Percentiles rank a stretch among this genome's conserved stretches.
Conservation (phyloP, 2,329 filamentous ascomycete species). For the Colletotrichum viniferum region DNA sequence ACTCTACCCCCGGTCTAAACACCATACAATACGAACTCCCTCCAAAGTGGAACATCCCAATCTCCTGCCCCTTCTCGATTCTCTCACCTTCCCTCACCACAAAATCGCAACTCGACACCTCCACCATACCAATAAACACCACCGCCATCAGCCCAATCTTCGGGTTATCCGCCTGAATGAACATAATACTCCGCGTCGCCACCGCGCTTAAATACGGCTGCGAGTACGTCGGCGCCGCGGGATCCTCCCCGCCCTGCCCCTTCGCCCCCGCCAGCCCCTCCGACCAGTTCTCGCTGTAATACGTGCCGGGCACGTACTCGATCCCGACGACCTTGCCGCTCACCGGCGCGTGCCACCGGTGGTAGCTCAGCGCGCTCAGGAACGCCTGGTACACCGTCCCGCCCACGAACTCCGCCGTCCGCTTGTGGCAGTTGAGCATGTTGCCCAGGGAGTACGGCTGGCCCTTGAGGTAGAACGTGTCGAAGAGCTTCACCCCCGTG, state of each 20-base stretch:
- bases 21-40: conserved; percentile 73
- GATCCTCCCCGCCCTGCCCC: conserved; percentile 15
- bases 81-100: conserved; percentile 69
- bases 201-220: conserved; percentile 71
- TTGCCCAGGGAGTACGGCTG: conserved; percentile 70
- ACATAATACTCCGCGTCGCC: conserved; percentile 73
- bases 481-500: conserved; percentile 55
- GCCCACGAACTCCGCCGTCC: conserved; percentile 59
- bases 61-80: conserved; percentile 71
- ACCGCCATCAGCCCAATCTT: conserved; percentile 73
- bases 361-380: conserved; percentile 69
- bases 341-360: conserved; percentile 75
- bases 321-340: conserved; percentile 63
- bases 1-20: conserved; percentile 61
- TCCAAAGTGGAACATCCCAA: conserved; percentile 84
- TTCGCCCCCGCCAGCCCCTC: conserved; percentile 30
- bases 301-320: conserved; percentile 66
- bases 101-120: conserved; percentile 76
- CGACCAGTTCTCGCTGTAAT: conserved; percentile 64
- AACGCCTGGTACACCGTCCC: conserved; percentile 76
- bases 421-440: conserved; percentile 63
- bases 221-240: conserved; percentile 33
- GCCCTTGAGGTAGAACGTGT: conserved; percentile 71
- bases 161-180: conserved; percentile 72
- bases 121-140: conserved; percentile 76